Evolutionary conservation across 2,329 filamentous ascomycete genomes (phyloP).

Genomic region (Paraphoma sp.): DNA sequence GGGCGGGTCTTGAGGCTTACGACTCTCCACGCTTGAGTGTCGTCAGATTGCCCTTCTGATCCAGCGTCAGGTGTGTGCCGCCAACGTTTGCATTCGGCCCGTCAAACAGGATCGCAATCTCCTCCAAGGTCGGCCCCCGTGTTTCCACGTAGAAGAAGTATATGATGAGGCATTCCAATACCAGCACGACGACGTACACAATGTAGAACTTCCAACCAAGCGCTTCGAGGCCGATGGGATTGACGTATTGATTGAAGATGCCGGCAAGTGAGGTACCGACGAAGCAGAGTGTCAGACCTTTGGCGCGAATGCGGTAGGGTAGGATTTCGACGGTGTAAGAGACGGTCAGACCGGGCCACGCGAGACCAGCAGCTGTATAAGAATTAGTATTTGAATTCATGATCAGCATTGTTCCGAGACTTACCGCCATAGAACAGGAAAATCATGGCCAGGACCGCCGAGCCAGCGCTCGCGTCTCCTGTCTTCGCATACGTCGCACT

Average conservation of each 20-base stretch:
- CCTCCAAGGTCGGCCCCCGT: slow-evolving; percentile 25
- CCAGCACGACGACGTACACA: slow-evolving; percentile 36
- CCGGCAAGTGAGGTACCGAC: slow-evolving; percentile 64
- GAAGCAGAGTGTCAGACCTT: slow-evolving; percentile 50
- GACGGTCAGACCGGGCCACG: slow-evolving; percentile 59
- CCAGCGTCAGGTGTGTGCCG: slow-evolving; percentile 9
- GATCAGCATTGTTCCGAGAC: background rate
- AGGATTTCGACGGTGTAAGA: slow-evolving; percentile 59
- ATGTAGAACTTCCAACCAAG: slow-evolving; percentile 44
- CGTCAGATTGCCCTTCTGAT: slow-evolving; percentile 4
- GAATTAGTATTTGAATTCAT: slow-evolving; percentile 52
- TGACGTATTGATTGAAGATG: slow-evolving; percentile 65
- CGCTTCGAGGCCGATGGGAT: slow-evolving; percentile 47
- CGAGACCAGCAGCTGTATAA: slow-evolving; percentile 17
- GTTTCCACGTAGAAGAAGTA: slow-evolving; percentile 36
- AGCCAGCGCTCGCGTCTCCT: slow-evolving; percentile 35
- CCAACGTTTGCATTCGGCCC: slow-evolving; percentile 21
- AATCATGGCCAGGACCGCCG: slow-evolving; percentile 57
- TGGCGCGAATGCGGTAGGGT: slow-evolving; percentile 55
- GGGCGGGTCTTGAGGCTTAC: background rate
- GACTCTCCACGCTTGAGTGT: background rate
- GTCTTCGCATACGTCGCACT: slow-evolving; percentile 22
- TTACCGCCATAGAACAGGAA: slow-evolving; percentile 51
- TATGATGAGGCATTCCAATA: slow-evolving; percentile 26
- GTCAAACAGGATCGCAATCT: slow-evolving; percentile 28